phyloP scores from a whole-genome alignment of 2,329 filamentous ascomycete species.

The Fusarium equiseti region DNA sequence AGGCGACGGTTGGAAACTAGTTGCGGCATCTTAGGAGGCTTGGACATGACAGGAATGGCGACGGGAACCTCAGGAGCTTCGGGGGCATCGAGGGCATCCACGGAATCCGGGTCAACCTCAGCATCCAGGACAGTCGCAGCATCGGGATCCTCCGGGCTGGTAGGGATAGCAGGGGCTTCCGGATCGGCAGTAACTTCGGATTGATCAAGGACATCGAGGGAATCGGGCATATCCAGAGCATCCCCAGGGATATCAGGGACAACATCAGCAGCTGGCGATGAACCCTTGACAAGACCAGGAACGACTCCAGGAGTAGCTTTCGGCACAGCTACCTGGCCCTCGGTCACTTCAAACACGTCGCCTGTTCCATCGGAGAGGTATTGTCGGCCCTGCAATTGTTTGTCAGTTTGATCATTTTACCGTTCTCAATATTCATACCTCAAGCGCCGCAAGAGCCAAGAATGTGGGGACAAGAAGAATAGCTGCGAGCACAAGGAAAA shows the following conservation, averaged over 20 bases:
- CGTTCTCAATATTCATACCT: slow-evolving; percentile 1
- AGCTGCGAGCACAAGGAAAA: slow-evolving; percentile 8
- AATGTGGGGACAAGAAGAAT: slow-evolving; percentile 20
- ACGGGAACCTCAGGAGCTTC: not conserved
- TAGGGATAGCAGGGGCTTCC: not conserved
- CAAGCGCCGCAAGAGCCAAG: slow-evolving; percentile 20
- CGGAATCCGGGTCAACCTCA: not conserved
- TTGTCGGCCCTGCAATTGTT: slow-evolving; percentile 8
- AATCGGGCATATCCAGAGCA: not conserved
- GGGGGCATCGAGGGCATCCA: not conserved
- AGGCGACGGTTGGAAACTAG: slow-evolving; percentile 30
- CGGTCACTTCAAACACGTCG: slow-evolving; percentile 19
- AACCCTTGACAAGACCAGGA: not conserved
- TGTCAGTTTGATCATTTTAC: not conserved
- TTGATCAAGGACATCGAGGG: not conserved
- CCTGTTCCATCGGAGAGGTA: slow-evolving; percentile 30
- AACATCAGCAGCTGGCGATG: not conserved
- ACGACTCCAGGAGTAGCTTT: not conserved
- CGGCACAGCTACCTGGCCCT: not conserved
- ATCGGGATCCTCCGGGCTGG: not conserved
- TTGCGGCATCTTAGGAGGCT: not conserved
- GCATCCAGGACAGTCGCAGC: not conserved
- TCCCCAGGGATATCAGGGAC: not conserved
- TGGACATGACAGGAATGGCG: slow-evolving; percentile 2
- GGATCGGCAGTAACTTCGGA: not conserved